phyloP scores from a whole-genome alignment of 2,329 filamentous ascomycete species.

The Aspergillus proliferans region DNA sequence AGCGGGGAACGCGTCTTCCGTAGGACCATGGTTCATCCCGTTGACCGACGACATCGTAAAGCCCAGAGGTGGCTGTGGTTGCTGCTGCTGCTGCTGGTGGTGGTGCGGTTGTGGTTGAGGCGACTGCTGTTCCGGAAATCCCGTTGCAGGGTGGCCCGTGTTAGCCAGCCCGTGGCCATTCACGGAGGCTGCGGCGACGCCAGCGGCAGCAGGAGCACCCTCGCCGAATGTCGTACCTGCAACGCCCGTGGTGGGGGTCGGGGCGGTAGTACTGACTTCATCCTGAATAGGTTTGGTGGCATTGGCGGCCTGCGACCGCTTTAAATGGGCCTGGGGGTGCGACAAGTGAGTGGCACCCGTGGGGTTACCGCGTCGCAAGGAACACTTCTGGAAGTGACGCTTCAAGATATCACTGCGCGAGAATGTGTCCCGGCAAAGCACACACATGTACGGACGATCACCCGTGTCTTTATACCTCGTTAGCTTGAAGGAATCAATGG shows the following conservation, averaged over 20 bases:
- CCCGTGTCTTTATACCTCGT: conserved; percentile 66
- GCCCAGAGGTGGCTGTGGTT: conserved; percentile 24
- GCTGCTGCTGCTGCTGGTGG: too few relatives aligned
- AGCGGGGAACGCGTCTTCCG: conserved; percentile 29
- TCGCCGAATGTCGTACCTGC: conserved; percentile 39
- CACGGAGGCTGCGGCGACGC: conserved; percentile 18
- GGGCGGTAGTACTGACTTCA: conserved; percentile 41
- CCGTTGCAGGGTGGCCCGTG: conserved; percentile 24
- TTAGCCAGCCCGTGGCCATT: conserved; percentile 36
- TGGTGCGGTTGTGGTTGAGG: too few relatives aligned
- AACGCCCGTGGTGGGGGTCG: conserved; percentile 36
- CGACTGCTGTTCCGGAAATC: conserved; percentile 35
- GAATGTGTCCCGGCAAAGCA: conserved; percentile 95
- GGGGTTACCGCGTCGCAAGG: conserved; percentile 89
- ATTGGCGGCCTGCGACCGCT: conserved; percentile 55
- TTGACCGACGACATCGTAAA: conserved; percentile 38
- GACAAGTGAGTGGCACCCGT: conserved; percentile 91
- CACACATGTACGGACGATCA: conserved; percentile 96
- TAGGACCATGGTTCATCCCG: conserved; percentile 36
- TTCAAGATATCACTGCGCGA: conserved; percentile 97
- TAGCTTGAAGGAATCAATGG: conserved; percentile 4
- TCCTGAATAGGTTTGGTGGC: conserved; percentile 37
- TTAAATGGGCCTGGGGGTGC: conserved; percentile 82
- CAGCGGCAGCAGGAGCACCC: conserved; percentile 10
- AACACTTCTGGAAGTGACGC: conserved; percentile 98